Base-by-base conservation (phyloP, 352 stramenopile species). In the Phytophthora melonis region DNA sequence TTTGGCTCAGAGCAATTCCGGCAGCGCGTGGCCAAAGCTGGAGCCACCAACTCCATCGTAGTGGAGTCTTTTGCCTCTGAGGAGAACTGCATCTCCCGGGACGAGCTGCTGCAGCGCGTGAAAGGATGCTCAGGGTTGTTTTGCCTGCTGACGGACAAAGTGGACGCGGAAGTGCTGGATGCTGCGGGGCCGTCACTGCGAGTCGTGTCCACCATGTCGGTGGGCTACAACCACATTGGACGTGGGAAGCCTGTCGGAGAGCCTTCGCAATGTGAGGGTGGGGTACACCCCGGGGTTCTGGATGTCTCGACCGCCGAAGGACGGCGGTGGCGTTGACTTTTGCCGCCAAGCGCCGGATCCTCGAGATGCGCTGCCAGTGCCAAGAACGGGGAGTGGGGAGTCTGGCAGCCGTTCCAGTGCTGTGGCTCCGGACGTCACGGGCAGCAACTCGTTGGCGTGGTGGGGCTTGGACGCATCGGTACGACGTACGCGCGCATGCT, bases 201-300 rank as follows among this genome's bases (percentile, higher is more conserved):
- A 36, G 86, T 93, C 14, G 87, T 93, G 30, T 94, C 68, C 61
- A 97, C 93, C 47, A 93, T 98, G 89, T 97, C 87, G 23, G 92
- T 96, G 6, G 93, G 93, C 59, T 88, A 93, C 61, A 95, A 98
- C 83, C 92, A 98, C 74, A 96, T 98, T 71, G 91, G 97, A 56
- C n/a, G n/a, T 72, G 97, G 3, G 75, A 90, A 13, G 88, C 88
- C 36, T 97, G 89, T 56, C 72, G 84, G 57, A 80, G n/a, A n/a
- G n/a, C n/a, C n/a, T 81, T 41, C 66, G 78, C 6, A 81, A 86
- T 57, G 92, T 98, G 58, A 74, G 67, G 16, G 87, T 97, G 6
- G 90, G 90, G 23, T 94, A 97, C 72, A 97, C 92, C 2, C 88
- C 87, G 89, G 90, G 34, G 92, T 98, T 5, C 80, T 96, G 11